Evolutionary conservation across 306 rosid genomes (phyloP), one percentile per base, ranked within the genome.

Genomic region (Herpetospermum pedunculosum): DNA sequence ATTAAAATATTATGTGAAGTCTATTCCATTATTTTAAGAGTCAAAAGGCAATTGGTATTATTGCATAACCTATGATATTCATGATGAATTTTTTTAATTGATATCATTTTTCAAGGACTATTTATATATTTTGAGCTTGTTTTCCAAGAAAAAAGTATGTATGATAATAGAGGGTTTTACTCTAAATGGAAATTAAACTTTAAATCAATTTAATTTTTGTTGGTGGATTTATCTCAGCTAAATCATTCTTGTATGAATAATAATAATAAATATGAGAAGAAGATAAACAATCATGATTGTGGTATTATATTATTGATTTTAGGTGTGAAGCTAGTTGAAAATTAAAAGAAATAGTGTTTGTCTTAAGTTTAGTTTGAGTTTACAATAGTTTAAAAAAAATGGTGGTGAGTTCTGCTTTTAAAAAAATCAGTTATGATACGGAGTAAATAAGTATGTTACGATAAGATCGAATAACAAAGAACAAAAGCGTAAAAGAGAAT

Each of bases 21-120:
- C 37, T 68, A 68, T 68, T 41, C 50, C 37, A 68, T 68, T 68
- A 67, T 67, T 67, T 62, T 64, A 64, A 38, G 30, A 11, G 16
- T 64, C 71, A 64, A 64, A 38, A 64, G 25, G 15, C 69, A 34
- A 32, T 16, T 62, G 25, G 13, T 35, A 62, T 62, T 62, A 62
- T 62, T 34, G 70, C 70, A 35, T 6, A 34, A 62, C 69, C 69
- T 34, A 62, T 34, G 69, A 35, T 34, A 62, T 62, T 62, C 15
- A 62, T 8, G 6, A 62, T 34, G 16, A n/a, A n/a, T 8, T 34
- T 34, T 59, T 16, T 55, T 55, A 49, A 6, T 49, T 49, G 13
- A 52, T 4, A 52, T 52, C 28, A 52, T 55, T 58, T 14, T 29
- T 59, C 32, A 25, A 54, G 62, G 62, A 54, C 0, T 46, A 46